Conservation (phyloP, 345 rosid species). For the Gossypium rotundifolium region DNA sequence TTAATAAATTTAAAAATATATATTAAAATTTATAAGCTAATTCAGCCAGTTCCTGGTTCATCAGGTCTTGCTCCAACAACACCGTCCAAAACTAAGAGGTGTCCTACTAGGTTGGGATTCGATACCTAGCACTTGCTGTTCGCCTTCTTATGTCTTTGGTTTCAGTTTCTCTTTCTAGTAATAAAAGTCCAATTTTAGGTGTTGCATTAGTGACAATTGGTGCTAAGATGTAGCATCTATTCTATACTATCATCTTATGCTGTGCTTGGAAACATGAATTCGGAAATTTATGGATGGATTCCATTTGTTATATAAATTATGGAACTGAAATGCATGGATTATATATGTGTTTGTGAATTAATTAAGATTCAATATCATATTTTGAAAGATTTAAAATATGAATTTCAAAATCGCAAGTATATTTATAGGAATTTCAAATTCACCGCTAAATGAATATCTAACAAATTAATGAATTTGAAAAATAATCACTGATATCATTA, state of each 20-base stretch:
- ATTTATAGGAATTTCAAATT: too few relatives aligned
- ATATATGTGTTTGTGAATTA: too few relatives aligned
- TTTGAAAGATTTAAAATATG: too few relatives aligned
- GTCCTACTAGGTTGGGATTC: neutral
- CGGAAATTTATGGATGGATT: neutral
- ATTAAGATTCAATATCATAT: too few relatives aligned
- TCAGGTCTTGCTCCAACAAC: too few relatives aligned
- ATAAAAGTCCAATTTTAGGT: neutral
- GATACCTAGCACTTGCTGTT: neutral
- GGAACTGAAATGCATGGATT: too few relatives aligned
- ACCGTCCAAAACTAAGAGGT: too few relatives aligned
- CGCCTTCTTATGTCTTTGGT: neutral
- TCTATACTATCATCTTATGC: neutral
- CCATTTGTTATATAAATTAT: neutral
- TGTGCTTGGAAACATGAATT: neutral
- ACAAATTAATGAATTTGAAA: neutral
- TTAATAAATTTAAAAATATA: too few relatives aligned
- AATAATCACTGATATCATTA: neutral
- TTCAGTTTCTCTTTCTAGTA: neutral
- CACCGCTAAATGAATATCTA: too few relatives aligned
- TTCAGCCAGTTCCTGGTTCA: too few relatives aligned
- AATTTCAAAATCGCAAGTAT: too few relatives aligned
- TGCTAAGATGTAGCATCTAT: neutral
- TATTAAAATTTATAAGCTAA: too few relatives aligned
- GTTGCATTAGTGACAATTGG: neutral